Evolutionary conservation across 306 rosid species (phyloP), one percentile per base, ranked within the genome.

Genomic region (Boehmeria nivea): DNA sequence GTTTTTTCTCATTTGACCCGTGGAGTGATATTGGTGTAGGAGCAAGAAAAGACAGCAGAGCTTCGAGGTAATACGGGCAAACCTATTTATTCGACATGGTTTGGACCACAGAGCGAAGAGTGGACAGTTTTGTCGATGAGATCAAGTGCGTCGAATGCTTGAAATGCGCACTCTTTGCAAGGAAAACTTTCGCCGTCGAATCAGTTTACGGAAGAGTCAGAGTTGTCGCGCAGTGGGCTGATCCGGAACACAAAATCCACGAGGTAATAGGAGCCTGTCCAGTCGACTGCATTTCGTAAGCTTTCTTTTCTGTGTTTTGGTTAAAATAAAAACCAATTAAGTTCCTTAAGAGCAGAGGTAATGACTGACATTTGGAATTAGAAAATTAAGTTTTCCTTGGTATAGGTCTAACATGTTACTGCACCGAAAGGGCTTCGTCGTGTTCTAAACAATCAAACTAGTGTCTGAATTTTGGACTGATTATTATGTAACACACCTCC

Each of bases 271-370:
- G 75, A 58, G 58, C 81, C 38, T 90, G 98, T 60, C 98, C 98
- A 46, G 95, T 90, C 60, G 93, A 90, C 64, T 90, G 95, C 90
- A 90, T 90, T 67, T 86, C 88, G 98, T 90, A 71, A 84, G 94
- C 36, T 75, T 20, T 31, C 54, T 21, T 19, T 25, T 42, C n/a
- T n/a, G n/a, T n/a, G n/a, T n/a, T n/a, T n/a, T n/a, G n/a, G n/a
- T n/a, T n/a, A n/a, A n/a, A n/a, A n/a, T n/a, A n/a, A n/a, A n/a
- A n/a, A n/a, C n/a, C n/a, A n/a, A n/a, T n/a, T n/a, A n/a, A n/a
- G n/a, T n/a, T n/a, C n/a, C n/a, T n/a, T n/a, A n/a, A n/a, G n/a
- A n/a, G n/a, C n/a, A n/a, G n/a, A n/a, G n/a, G n/a, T n/a, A n/a
- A n/a, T n/a, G n/a, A n/a, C n/a, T n/a, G n/a, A n/a, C n/a, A n/a